phyloP scores from a whole-genome alignment of 352 stramenopile species.

The Globisporangium cylindrosporum region DNA sequence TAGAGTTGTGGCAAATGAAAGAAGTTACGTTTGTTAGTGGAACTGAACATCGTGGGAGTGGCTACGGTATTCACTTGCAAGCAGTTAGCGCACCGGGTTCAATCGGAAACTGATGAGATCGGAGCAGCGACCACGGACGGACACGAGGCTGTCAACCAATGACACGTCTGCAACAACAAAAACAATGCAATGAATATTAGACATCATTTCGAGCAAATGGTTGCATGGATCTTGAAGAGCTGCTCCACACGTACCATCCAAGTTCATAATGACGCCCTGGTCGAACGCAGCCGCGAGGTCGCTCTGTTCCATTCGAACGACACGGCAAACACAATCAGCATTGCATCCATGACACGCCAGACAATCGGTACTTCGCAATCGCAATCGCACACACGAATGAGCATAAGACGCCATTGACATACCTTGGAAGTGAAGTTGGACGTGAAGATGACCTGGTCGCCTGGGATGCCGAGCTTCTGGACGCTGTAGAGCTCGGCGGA shows the following conservation, averaged over 20 bases:
- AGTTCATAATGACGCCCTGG: slow-evolving; percentile 85
- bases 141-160: slow-evolving; percentile 74
- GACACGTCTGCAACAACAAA: slow-evolving; percentile 45
- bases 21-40: not conserved
- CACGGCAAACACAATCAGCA: not conserved
- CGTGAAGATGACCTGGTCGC: slow-evolving; percentile 86
- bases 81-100: slow-evolving; percentile 45
- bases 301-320: slow-evolving; percentile 15
- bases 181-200: not conserved
- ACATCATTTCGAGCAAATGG: not conserved
- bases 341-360: not conserved
- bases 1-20: slow-evolving; percentile 3
- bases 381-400: not conserved
- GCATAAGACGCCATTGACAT: not conserved
- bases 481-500: slow-evolving; percentile 79
- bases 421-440: slow-evolving; percentile 87
- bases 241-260: slow-evolving; percentile 48
- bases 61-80: not conserved
- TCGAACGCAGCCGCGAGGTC: slow-evolving; percentile 75
- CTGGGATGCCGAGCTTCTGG: slow-evolving; percentile 68
- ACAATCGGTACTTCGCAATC: not conserved
- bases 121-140: slow-evolving; percentile 62
- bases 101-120: slow-evolving; percentile 88
- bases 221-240: not conserved
- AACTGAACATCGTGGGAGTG: not conserved